Evolutionary conservation across 805 yeast species (phyloP).

Genomic region (Candida germanica): DNA sequence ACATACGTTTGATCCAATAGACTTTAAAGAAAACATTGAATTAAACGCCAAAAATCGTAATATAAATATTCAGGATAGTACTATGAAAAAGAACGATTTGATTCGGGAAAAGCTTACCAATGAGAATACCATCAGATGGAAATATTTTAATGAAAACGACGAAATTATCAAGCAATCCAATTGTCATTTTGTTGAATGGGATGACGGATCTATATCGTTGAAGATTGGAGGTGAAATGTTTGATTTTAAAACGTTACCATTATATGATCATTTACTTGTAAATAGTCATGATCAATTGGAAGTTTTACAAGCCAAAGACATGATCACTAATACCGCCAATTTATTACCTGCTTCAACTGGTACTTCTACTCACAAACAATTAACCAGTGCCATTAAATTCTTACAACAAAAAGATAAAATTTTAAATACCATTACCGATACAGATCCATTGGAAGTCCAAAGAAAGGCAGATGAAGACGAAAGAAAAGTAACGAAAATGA

Average conservation of each 20-base stretch:
- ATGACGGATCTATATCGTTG: constrained; percentile 83
- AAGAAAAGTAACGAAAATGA: constrained; percentile 53
- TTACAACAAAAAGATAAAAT: constrained; percentile 47
- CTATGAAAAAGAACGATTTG: constrained; percentile 44
- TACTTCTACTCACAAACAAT: constrained; percentile 74
- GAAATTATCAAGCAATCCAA: constrained; percentile 83
- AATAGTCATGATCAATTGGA: constrained; percentile 69
- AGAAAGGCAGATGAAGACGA: constrained; percentile 65
- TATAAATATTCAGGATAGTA: constrained; percentile 22
- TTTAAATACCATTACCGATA: constrained; percentile 50
- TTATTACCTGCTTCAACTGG: constrained; percentile 89
- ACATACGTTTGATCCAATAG: constrained; percentile 75
- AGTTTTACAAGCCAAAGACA: constrained; percentile 65
- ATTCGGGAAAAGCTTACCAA: constrained; percentile 65
- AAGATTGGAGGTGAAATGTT: constrained; percentile 86
- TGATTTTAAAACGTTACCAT: constrained; percentile 64
- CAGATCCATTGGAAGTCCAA: constrained; percentile 71
- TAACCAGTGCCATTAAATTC: constrained; percentile 66
- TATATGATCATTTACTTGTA: constrained; percentile 69
- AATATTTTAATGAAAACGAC: constrained; percentile 72
- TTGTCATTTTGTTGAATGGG: constrained; percentile 89
- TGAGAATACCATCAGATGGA: constrained; percentile 91
- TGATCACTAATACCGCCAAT: constrained; percentile 62
- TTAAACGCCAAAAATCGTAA: constrained; percentile 29
- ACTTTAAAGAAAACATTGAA: constrained; percentile 53